Conservation (phyloP, 306 rosid species). For the Vigna trinervia region DNA sequence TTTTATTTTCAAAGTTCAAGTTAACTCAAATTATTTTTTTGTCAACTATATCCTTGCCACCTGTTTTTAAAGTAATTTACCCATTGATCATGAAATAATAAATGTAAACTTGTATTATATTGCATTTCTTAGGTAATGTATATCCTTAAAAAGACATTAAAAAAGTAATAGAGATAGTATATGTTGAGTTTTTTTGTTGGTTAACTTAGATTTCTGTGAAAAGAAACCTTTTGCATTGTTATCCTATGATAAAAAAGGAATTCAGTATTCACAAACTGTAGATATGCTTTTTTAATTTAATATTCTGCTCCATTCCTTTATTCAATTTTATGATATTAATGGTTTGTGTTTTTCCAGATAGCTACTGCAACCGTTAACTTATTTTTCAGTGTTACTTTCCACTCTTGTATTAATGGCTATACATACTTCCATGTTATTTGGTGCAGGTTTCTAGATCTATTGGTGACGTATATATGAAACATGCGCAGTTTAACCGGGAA, state of each 20-base stretch:
- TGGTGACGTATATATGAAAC: slow-evolving; percentile 90
- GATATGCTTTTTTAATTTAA: slow-evolving; percentile 23
- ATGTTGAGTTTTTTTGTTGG: neutral
- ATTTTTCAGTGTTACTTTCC: slow-evolving; percentile 21
- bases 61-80: neutral
- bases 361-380: slow-evolving; percentile 35
- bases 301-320: neutral
- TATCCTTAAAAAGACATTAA: neutral
- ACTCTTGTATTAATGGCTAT: slow-evolving; percentile 1
- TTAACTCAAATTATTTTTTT: too few species aligned
- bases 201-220: slow-evolving; percentile 24
- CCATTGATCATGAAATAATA: neutral
- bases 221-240: slow-evolving; percentile 1
- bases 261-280: slow-evolving; percentile 3
- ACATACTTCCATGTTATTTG: slow-evolving; percentile 40
- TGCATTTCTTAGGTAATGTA: neutral
- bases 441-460: slow-evolving; percentile 94
- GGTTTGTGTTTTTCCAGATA: slow-evolving; percentile 23
- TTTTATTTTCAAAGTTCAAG: neutral
- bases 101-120: neutral
- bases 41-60: too few species aligned
- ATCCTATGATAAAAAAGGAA: slow-evolving; percentile 12
- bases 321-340: slow-evolving; percentile 21
- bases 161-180: neutral
- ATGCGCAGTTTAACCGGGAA: slow-evolving; percentile 76